These are phyloP conservation scores for Zelopaecilomyces penicillatus DNA, from an alignment of 2,329 filamentous ascomycete genomes.

Conservation along the genomic window DNA sequence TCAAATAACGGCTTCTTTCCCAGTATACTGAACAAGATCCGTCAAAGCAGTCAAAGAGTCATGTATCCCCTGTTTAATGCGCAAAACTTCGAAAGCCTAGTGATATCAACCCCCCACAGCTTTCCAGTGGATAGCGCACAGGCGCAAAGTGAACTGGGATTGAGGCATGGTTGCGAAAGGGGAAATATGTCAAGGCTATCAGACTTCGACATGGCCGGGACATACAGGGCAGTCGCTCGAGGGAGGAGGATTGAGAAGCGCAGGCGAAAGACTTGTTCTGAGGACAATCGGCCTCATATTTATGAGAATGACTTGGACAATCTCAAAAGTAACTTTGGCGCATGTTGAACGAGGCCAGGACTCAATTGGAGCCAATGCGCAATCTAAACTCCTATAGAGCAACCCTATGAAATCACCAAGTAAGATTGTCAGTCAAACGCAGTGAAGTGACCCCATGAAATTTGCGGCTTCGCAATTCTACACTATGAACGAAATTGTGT, in stretches of 20 bases:
- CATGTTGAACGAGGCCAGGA: too few species aligned
- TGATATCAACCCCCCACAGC: neutral
- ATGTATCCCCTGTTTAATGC: constrained; percentile 4
- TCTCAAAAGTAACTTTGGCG: neutral
- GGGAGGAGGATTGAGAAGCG: constrained; percentile 9
- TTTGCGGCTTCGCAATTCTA: too few species aligned
- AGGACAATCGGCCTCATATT: constrained; percentile 23
- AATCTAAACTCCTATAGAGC: too few species aligned
- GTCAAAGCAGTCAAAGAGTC: constrained; percentile 17
- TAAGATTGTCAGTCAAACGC: too few species aligned
- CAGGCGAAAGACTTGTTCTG: constrained; percentile 20
- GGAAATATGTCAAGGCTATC: constrained; percentile 12
- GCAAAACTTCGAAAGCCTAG: neutral
- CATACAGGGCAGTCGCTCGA: constrained; percentile 18
- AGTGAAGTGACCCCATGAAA: too few species aligned
- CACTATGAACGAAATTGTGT: too few species aligned
- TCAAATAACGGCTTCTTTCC: constrained; percentile 13
- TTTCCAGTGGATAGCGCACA: neutral
- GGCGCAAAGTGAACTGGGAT: too few species aligned
- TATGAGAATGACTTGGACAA: constrained; percentile 20
- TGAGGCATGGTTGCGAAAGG: neutral
- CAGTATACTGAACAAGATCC: constrained; percentile 20
- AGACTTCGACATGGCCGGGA: constrained; percentile 11
- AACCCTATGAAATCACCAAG: too few species aligned
- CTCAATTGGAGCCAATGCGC: too few species aligned